Conservation (phyloP, 257 asterid species). For the Solanum sparsipilum region DNA sequence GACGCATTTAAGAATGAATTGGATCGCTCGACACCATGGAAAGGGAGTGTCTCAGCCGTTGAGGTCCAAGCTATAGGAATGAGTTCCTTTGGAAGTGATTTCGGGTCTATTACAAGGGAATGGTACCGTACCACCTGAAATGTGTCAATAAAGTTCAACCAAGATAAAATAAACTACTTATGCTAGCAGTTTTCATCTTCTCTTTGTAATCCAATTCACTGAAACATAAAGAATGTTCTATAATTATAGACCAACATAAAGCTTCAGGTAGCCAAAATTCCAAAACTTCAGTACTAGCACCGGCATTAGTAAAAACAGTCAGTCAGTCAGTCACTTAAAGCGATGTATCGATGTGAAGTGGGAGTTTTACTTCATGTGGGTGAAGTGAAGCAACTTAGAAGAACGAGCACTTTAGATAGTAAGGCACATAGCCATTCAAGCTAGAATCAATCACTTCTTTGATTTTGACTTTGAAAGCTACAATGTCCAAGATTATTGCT, state of each 20-base stretch:
- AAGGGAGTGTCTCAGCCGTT: slow-evolving; percentile 47
- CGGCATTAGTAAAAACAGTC: not conserved
- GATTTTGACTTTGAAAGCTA: not conserved
- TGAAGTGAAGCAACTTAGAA: not conserved
- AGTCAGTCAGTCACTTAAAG: not conserved
- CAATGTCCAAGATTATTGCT: not conserved
- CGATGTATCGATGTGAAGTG: not conserved
- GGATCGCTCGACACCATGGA: slow-evolving; percentile 25
- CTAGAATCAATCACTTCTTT: not conserved
- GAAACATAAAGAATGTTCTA: not conserved
- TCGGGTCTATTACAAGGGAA: slow-evolving; percentile 82
- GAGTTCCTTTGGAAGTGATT: slow-evolving; percentile 77
- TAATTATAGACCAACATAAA: not conserved
- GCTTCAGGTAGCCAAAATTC: not conserved
- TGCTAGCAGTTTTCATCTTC: not conserved
- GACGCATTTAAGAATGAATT: slow-evolving; percentile 22
- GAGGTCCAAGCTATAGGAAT: slow-evolving; percentile 96
- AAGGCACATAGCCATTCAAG: not conserved
- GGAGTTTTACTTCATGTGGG: not conserved
- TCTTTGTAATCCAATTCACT: not conserved
- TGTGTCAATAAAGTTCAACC: not conserved
- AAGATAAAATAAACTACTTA: not conserved
- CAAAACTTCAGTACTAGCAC: not conserved
- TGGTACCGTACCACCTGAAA: slow-evolving; percentile 90
- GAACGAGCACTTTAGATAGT: not conserved